Evolutionary conservation across 139 green algal species (phyloP), one percentile per base, ranked within the genome.

Genomic region (Volvox reticuliferus): DNA sequence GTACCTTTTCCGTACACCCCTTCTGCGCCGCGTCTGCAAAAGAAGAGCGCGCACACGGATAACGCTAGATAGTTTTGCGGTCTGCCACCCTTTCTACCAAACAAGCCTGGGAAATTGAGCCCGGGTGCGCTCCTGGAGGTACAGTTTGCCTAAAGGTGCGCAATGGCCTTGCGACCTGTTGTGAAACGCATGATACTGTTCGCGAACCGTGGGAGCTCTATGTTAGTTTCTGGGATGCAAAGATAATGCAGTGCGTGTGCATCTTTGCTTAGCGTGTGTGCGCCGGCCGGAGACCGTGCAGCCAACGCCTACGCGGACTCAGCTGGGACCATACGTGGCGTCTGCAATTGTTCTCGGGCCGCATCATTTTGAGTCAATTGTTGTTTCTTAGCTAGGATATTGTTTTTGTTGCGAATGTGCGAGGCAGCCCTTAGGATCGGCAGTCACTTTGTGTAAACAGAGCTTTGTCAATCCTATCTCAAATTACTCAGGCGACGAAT

Each of bases 301-400:
- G 75, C 75, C 75, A 81, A 84, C 78, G 37, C 37, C 78, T 35
- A 67, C 78, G 37, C 71, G 71, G 71, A 79, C 71, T 33, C 44
- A 30, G 65, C 65, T 73, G 65, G 2, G 65, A 24, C 12, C 65
- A 73, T 3, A 24, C 65, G 44, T 55, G 22, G 22, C 67, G 67
- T 75, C 24, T 12, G 67, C 12, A 75, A 3, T 32, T 75, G 67
- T 75, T 14, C 3, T 3, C 9, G 12, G 24, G 67, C 67, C 6
- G 5, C 9, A 55, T 55, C 9, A 14, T 9, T 55, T 75, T 75
- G 67, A 14, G 9, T 75, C 67, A 75, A 75, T 26, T 32, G 9
- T 26, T 75, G 67, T 75, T 75, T 81, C 19, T 55, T 55, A 55
- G 44, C 44, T 55, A 55, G 44, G 44, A 55, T 5, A 55, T 5